Conservation (phyloP, 345 rosid genomes). For the Gossypium australe region DNA sequence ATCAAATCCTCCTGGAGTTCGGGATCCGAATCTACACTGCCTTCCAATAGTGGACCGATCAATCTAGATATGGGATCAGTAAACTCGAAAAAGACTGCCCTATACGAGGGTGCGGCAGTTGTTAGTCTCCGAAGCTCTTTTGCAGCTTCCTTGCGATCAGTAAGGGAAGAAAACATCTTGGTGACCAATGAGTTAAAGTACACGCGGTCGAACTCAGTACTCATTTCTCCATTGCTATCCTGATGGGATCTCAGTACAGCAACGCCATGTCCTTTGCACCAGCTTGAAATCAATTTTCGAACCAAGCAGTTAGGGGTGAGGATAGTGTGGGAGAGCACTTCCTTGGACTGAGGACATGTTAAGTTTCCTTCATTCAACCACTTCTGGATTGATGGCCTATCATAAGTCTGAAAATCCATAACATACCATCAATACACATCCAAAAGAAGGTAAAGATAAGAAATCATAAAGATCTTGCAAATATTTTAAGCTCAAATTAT, state of each 20-base stretch:
- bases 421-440: not conserved
- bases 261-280: not conserved
- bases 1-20: slow-evolving; percentile 8
- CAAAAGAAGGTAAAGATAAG: not conserved
- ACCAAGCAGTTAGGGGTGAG: slow-evolving; percentile 5
- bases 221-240: not conserved
- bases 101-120: not conserved
- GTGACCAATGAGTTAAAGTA: not conserved
- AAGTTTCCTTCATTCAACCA: slow-evolving; percentile 7
- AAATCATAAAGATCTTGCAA: not conserved
- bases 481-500: not conserved
- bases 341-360: not conserved
- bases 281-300: not conserved
- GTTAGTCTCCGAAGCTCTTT: slow-evolving; percentile 9
- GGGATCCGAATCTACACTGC: not conserved
- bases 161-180: slow-evolving; percentile 2
- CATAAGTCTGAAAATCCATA: slow-evolving; percentile 1
- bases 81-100: not conserved
- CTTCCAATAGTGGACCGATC: not conserved
- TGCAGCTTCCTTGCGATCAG: slow-evolving; percentile 14
- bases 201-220: not conserved
- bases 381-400: not conserved
- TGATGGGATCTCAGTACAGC: not conserved
- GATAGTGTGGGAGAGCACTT: slow-evolving; percentile 1
- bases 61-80: not conserved